These are phyloP conservation scores for Leishmania turanica DNA, from an alignment of 208 protist genomes.

Conservation along the genomic window DNA sequence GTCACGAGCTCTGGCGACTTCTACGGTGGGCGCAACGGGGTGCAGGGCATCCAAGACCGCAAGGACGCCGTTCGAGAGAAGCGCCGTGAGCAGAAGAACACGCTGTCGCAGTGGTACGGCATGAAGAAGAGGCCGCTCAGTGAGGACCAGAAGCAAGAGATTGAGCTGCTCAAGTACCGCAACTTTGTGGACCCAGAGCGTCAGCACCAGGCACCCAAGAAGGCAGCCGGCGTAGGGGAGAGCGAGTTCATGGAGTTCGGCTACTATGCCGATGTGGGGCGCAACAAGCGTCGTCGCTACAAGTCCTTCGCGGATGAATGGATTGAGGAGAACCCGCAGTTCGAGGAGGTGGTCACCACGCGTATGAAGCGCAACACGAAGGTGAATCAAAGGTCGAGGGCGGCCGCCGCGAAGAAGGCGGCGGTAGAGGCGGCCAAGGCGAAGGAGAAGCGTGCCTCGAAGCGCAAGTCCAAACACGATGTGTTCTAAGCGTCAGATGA, in stretches of 20 bases:
- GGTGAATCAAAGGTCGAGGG: slow-evolving; percentile 76
- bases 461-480: slow-evolving; percentile 52
- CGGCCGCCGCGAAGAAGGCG: slow-evolving; percentile 55
- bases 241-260: slow-evolving; percentile 90
- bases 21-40: slow-evolving; percentile 58
- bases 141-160: slow-evolving; percentile 65
- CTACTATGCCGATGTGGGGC: slow-evolving; percentile 74
- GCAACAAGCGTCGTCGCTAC: slow-evolving; percentile 76
- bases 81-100: slow-evolving; percentile 70
- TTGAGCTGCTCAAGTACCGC: slow-evolving; percentile 88
- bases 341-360: slow-evolving; percentile 63
- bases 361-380: slow-evolving; percentile 85
- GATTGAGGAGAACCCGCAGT: slow-evolving; percentile 84
- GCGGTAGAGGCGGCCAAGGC: slow-evolving; percentile 46
- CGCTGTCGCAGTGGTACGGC: slow-evolving; percentile 88
- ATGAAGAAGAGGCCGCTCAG: slow-evolving; percentile 73
- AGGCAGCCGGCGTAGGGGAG: slow-evolving; percentile 36
- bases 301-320: slow-evolving; percentile 92
- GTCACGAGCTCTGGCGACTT: slow-evolving; percentile 71
- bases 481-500: slow-evolving; percentile 12
- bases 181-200: slow-evolving; percentile 85
- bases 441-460: slow-evolving; percentile 58
- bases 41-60: slow-evolving; percentile 70
- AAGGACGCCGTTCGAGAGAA: slow-evolving; percentile 73
- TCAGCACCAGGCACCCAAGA: slow-evolving; percentile 85